Conservation (phyloP, 2,329 filamentous ascomycete genomes). For the Colletotrichum incanum region DNA sequence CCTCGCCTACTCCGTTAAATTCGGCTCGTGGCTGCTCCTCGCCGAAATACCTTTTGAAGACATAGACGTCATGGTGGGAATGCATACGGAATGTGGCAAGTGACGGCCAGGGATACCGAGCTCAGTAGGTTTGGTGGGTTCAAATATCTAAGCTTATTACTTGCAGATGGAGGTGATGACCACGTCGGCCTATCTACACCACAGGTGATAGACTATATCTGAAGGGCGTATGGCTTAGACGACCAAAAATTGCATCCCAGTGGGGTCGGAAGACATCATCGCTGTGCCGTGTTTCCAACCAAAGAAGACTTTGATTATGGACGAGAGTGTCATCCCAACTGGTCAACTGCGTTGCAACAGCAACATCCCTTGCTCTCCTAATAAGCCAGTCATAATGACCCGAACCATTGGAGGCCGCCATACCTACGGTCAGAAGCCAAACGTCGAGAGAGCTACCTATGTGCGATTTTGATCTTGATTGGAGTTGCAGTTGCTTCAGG, state of each 20-base stretch:
- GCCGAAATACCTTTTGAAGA: too few relatives aligned
- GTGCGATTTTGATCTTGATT: conserved; percentile 40
- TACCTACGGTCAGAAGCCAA: conserved; percentile 61
- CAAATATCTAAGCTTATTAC: neutral
- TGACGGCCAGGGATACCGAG: too few relatives aligned
- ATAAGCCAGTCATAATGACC: conserved; percentile 51
- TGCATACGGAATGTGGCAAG: too few relatives aligned
- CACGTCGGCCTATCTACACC: neutral
- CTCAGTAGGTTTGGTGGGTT: neutral
- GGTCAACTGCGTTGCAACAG: neutral
- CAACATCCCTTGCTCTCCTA: conserved; percentile 44
- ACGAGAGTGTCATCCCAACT: conserved; percentile 36
- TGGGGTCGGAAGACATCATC: conserved; percentile 47
- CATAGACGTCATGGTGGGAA: too few relatives aligned
- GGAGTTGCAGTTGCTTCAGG: conserved; percentile 48
- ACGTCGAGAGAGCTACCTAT: conserved; percentile 51
- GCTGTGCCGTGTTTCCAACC: conserved; percentile 47
- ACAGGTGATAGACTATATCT: neutral
- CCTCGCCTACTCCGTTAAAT: too few relatives aligned
- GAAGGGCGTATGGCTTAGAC: neutral
- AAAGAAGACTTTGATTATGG: conserved; percentile 49
- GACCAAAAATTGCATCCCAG: conserved; percentile 47
- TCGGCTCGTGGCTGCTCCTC: too few relatives aligned
- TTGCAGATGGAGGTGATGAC: neutral
- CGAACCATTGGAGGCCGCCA: conserved; percentile 54